Conservation (phyloP, 768 basidiomycete genomes). For the Boletus barrowsii region DNA sequence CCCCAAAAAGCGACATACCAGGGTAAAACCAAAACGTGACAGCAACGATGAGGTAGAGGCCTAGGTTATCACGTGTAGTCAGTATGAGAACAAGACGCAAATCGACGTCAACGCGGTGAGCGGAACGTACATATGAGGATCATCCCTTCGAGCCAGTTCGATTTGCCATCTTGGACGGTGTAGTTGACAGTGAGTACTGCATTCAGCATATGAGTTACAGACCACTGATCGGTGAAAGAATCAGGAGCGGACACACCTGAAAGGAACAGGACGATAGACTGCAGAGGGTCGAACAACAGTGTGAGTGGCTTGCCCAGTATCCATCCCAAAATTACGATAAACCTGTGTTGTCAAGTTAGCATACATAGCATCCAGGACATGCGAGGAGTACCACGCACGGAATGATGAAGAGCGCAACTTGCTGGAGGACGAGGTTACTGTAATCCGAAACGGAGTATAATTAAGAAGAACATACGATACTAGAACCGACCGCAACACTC, state of each 20-base stretch:
- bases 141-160: slow-evolving; percentile 90
- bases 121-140: slow-evolving; percentile 60
- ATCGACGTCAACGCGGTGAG: no score
- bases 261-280: slow-evolving; percentile 43
- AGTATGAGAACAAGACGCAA: not conserved
- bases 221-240: not conserved
- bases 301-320: slow-evolving; percentile 73
- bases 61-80: slow-evolving; percentile 23
- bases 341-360: slow-evolving; percentile 37
- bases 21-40: slow-evolving; percentile 56
- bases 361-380: not conserved
- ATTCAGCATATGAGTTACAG: not conserved
- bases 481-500: slow-evolving; percentile 86
- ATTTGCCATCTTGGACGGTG: slow-evolving; percentile 80
- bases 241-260: slow-evolving; percentile 16
- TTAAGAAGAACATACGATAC: slow-evolving; percentile 52
- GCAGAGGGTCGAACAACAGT: slow-evolving; percentile 84
- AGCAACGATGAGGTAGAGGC: slow-evolving; percentile 55
- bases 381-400: slow-evolving; percentile 37
- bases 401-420: slow-evolving; percentile 70
- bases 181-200: slow-evolving; percentile 81
- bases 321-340: slow-evolving; percentile 80
- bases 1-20: slow-evolving; percentile 26
- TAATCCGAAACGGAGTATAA: not conserved
- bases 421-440: slow-evolving; percentile 38